These are phyloP conservation scores for Colletotrichum sp. DNA, from an alignment of 2,329 filamentous ascomycete species.

Conservation along the genomic window DNA sequence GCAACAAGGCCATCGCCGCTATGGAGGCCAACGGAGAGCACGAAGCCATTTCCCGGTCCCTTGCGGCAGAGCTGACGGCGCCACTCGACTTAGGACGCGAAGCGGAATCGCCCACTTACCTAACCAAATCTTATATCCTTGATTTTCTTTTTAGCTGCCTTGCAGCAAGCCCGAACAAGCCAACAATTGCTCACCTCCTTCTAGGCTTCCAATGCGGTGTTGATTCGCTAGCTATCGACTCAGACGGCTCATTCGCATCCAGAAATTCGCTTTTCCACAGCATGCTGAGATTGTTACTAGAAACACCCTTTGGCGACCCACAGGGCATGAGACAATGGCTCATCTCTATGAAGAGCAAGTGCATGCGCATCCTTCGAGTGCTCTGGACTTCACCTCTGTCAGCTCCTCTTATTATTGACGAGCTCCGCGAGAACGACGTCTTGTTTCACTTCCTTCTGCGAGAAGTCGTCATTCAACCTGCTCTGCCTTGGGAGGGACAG, in stretches of 20 bases:
- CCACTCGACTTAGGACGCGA: conserved; percentile 76
- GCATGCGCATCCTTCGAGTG: conserved; percentile 75
- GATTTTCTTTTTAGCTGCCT: conserved; percentile 86
- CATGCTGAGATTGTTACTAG: conserved; percentile 73
- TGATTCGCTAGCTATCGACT: conserved; percentile 69
- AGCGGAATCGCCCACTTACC: conserved; percentile 72
- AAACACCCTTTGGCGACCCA: conserved; percentile 68
- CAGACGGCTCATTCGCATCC: conserved; percentile 72
- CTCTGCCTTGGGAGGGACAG: conserved; percentile 75
- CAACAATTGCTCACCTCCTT: conserved; percentile 88
- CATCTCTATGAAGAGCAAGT: conserved; percentile 69
- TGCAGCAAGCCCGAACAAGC: conserved; percentile 72
- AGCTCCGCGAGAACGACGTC: conserved; percentile 80
- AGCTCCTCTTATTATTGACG: conserved; percentile 72
- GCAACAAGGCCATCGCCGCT: conserved; percentile 87
- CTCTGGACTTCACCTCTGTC: conserved; percentile 87
- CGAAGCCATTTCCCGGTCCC: conserved; percentile 76
- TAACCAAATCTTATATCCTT: conserved; percentile 83
- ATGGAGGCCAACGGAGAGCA: conserved; percentile 82
- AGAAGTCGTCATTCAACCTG: conserved; percentile 72
- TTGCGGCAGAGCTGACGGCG: conserved; percentile 71
- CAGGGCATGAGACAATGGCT: conserved; percentile 70
- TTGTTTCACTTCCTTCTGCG: conserved; percentile 77
- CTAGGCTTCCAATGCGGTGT: conserved; percentile 84
- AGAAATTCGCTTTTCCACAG: conserved; percentile 83